phyloP scores from a whole-genome alignment of 495 filamentous ascomycete species.

The Penicillium turbatum region DNA sequence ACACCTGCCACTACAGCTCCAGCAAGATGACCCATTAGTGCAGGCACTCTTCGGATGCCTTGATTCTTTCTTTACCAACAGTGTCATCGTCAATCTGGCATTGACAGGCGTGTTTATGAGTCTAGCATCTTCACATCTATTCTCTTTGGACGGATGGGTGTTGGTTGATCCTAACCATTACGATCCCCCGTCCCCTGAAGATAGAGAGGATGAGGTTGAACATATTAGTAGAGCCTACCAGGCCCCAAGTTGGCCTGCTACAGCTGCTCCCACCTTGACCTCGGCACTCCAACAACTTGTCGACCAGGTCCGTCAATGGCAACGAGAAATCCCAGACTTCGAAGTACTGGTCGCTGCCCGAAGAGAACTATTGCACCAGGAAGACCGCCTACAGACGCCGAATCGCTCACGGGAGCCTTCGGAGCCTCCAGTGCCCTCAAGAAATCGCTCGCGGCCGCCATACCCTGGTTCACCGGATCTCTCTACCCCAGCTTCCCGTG shows the following conservation, averaged over 20 bases:
- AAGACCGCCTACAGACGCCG: slow-evolving; percentile 22
- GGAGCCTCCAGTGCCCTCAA: slow-evolving; percentile 18
- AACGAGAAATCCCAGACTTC: slow-evolving; percentile 67
- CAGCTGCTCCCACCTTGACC: slow-evolving; percentile 39
- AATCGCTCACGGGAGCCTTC: slow-evolving; percentile 20
- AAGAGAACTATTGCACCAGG: slow-evolving; percentile 43
- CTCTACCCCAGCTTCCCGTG: slow-evolving; percentile 24
- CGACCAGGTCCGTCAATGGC: slow-evolving; percentile 60
- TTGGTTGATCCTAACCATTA: slow-evolving; percentile 61
- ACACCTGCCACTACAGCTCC: slow-evolving; percentile 42
- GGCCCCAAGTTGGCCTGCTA: slow-evolving; percentile 36
- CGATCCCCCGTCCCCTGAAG: slow-evolving; percentile 8
- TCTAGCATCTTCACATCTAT: slow-evolving; percentile 75
- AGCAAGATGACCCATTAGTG: slow-evolving; percentile 72
- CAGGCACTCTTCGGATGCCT: slow-evolving; percentile 65
- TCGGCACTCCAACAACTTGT: slow-evolving; percentile 49
- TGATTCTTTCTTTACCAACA: slow-evolving; percentile 78
- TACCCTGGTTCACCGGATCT: slow-evolving; percentile 60
- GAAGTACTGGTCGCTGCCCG: slow-evolving; percentile 71
- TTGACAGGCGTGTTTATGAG: slow-evolving; percentile 80
- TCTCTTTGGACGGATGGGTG: slow-evolving; percentile 87
- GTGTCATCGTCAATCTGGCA: slow-evolving; percentile 81
- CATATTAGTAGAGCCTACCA: slow-evolving; percentile 30
- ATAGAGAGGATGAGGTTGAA: slow-evolving; percentile 17
- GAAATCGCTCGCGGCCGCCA: slow-evolving; percentile 41